Evolutionary conservation across 2,329 filamentous ascomycete species (phyloP).

Genomic region (Aureobasidium subglaciale): DNA sequence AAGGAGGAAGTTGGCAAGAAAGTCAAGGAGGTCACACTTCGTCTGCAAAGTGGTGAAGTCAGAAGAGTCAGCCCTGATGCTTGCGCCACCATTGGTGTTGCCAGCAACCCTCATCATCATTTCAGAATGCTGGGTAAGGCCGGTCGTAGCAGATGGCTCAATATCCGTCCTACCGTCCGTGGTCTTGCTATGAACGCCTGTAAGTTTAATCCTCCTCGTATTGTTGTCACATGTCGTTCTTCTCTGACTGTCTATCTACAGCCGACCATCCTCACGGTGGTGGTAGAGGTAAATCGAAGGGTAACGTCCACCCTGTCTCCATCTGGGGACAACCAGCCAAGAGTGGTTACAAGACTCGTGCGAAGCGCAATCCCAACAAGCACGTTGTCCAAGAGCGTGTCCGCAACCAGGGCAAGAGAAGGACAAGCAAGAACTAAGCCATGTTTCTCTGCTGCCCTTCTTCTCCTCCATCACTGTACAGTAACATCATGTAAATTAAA

Average conservation of each 20-base stretch:
- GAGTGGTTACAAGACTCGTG: constrained; percentile 85
- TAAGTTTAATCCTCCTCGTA: constrained; percentile 35
- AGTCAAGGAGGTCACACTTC: constrained; percentile 73
- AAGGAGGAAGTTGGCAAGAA: constrained; percentile 74
- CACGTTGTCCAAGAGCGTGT: constrained; percentile 77
- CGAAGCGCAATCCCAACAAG: constrained; percentile 83
- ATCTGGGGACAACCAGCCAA: constrained; percentile 92
- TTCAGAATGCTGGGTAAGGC: constrained; percentile 91
- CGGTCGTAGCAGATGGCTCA: constrained; percentile 85
- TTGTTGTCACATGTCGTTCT: not conserved
- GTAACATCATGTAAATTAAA: constrained; percentile 8
- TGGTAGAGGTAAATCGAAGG: constrained; percentile 98
- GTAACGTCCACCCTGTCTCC: constrained; percentile 89
- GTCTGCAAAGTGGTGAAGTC: constrained; percentile 87
- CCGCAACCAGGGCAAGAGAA: constrained; percentile 85
- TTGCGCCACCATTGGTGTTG: constrained; percentile 87
- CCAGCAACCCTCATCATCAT: constrained; percentile 88
- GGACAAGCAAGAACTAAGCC: constrained; percentile 30
- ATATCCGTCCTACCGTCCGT: constrained; percentile 89
- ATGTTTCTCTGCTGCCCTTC: not conserved
- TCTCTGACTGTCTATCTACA: constrained; percentile 26
- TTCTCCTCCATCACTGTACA: not conserved
- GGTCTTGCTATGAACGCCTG: constrained; percentile 98
- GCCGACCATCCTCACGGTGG: constrained; percentile 97
- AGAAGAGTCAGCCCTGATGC: constrained; percentile 85